Conservation (phyloP, 2,329 filamentous ascomycete genomes). For the Nemania serpens region DNA sequence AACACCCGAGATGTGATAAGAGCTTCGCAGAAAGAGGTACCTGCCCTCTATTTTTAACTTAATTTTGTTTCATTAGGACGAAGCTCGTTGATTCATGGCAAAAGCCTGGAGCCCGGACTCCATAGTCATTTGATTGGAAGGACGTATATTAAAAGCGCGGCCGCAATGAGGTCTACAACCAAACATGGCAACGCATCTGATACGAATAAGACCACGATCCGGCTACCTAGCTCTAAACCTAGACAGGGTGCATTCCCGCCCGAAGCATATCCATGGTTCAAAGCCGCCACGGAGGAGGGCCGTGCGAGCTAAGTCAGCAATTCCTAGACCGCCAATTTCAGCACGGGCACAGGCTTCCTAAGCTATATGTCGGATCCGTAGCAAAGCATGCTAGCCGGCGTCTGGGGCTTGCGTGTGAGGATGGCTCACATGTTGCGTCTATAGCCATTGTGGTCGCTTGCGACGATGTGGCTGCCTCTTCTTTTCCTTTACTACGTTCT, state of each 20-base stretch:
- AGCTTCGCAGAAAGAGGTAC: too few relatives aligned
- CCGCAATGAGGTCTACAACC: constrained; percentile 35
- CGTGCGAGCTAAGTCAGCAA: constrained; percentile 86
- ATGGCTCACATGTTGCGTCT: constrained; percentile 84
- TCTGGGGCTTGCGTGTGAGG: constrained; percentile 78
- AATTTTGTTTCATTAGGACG: too few relatives aligned
- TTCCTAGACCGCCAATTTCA: constrained; percentile 82
- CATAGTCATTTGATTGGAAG: background rate
- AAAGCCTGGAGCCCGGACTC: background rate
- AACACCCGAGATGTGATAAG: too few relatives aligned
- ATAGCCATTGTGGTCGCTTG: background rate
- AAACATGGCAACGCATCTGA: constrained; percentile 72
- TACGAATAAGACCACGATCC: constrained; percentile 98
- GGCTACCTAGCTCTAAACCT: constrained; percentile 91
- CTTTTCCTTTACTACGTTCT: background rate
- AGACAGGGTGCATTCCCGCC: constrained; percentile 82
- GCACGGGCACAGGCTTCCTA: constrained; percentile 95
- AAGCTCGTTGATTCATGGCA: too few relatives aligned
- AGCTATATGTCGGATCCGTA: constrained; percentile 97
- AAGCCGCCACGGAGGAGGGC: constrained; percentile 58
- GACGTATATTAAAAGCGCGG: background rate
- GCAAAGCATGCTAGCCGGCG: constrained; percentile 97
- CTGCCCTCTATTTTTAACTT: too few relatives aligned
- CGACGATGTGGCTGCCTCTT: background rate
- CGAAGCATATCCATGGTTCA: constrained; percentile 62